These are phyloP conservation scores for Austroboletus niveus DNA, from an alignment of 1,284 basidiomycete species.

Conservation along the genomic window DNA sequence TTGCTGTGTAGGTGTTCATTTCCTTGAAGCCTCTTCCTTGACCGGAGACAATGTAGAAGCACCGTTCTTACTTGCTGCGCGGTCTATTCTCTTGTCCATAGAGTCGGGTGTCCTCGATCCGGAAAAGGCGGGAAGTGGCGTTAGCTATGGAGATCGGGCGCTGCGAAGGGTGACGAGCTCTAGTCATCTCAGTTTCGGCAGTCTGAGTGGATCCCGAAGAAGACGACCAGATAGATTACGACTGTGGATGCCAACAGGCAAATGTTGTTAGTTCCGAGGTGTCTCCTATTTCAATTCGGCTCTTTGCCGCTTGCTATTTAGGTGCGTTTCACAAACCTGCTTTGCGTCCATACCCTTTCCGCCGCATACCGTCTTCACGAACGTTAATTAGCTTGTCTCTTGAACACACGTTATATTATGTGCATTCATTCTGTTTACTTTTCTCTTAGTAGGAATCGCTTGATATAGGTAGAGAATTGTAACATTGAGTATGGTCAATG, in stretches of 20 bases:
- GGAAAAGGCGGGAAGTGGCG: constrained; percentile 89
- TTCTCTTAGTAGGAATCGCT: constrained; percentile 17
- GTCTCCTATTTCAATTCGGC: constrained; percentile 1
- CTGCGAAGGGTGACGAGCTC: constrained; percentile 83
- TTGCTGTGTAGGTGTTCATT: constrained; percentile 70
- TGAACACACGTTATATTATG: constrained; percentile 9
- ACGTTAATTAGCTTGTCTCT: constrained; percentile 4
- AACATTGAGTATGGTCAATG: constrained; percentile 1
- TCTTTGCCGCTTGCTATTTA: background rate
- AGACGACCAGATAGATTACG: constrained; percentile 58
- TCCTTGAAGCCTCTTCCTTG: constrained; percentile 90
- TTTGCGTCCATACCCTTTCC: constrained; percentile 24
- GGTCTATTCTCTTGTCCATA: constrained; percentile 90
- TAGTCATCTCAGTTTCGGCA: constrained; percentile 78
- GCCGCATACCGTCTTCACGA: constrained; percentile 17
- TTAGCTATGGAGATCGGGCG: constrained; percentile 94
- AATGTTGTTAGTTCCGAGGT: constrained; percentile 45
- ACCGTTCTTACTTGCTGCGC: constrained; percentile 88
- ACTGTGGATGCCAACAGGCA: constrained; percentile 56
- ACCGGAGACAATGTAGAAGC: constrained; percentile 93
- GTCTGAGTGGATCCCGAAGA: constrained; percentile 60
- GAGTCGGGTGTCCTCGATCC: constrained; percentile 92
- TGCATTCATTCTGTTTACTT: constrained; percentile 15
- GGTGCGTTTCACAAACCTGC: constrained; percentile 16
- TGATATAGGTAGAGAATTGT: constrained; percentile 19